phyloP scores from a whole-genome alignment of 768 basidiomycete genomes.

The Erythrobasidium yunnanense region DNA sequence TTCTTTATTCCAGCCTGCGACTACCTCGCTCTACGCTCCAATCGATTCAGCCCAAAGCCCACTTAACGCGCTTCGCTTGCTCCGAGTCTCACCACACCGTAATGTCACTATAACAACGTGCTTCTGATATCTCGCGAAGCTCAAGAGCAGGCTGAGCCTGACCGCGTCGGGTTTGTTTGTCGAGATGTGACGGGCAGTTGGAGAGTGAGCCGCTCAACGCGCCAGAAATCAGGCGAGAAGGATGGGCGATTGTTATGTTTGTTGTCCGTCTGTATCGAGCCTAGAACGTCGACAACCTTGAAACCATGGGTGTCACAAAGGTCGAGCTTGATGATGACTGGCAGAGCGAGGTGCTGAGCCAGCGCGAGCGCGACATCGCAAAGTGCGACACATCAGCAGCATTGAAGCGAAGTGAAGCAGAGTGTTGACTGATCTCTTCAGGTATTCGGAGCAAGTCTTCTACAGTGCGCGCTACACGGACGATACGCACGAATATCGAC shows the following conservation, averaged over 20 bases:
- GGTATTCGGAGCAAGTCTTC: conserved; percentile 12
- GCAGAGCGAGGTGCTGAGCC: background rate
- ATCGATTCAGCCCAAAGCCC: too few species aligned
- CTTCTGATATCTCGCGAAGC: too few species aligned
- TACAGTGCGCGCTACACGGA: background rate
- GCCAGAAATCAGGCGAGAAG: background rate
- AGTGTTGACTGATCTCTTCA: background rate
- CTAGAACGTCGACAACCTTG: background rate
- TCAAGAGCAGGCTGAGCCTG: too few species aligned
- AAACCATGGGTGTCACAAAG: background rate
- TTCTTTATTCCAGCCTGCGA: too few species aligned
- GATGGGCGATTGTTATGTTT: too few species aligned
- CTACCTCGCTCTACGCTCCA: too few species aligned
- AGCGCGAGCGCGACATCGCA: conserved; percentile 1
- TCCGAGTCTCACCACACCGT: too few species aligned
- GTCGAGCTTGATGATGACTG: background rate
- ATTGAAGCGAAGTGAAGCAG: background rate
- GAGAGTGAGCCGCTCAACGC: background rate
- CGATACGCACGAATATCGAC: conserved; percentile 46
- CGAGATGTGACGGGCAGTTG: background rate
- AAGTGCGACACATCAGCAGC: background rate
- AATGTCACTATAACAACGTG: too few species aligned
- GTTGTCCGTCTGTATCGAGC: background rate
- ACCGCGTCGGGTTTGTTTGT: background rate
- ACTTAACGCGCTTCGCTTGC: too few species aligned